Base-by-base conservation (phyloP, 768 basidiomycete genomes). In the Postia placenta region DNA sequence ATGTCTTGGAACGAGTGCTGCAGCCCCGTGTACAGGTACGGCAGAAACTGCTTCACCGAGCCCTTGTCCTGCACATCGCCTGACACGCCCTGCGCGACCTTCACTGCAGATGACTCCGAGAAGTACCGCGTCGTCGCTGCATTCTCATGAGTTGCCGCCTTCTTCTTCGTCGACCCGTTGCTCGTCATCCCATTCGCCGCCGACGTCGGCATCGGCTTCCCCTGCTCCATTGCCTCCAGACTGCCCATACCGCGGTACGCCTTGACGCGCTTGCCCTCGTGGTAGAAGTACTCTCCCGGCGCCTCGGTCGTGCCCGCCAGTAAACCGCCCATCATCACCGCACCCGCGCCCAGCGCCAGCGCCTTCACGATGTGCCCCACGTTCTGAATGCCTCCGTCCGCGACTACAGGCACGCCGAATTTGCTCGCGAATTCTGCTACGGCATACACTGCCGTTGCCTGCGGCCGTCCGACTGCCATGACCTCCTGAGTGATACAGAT, bases 401-500 rank as follows among this genome's bases (percentile, higher is more conserved):
- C 95, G 51, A 96, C 86, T 58, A 96, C 91, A 2, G 96, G 96
- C 0, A 99, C 85, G 24, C 95, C 96, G 65, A 99, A 98, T 62
- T 86, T 83, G 69, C 64, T 77, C 11, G 94, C 81, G 61, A 99
- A 97, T 70, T 99, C 93, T 23, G 94, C 81, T 11, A 98, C 95
- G 37, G 89, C 83, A 63, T 87, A 89, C n/a, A 98, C 92, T n/a
- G 95, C 95, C 0, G 93, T 93, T 2, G 94, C 96, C 67, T 99
- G 96, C 1, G 95, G 96, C 14, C 96, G 82, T 12, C 96, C 96
- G 45, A 98, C 95, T 9, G 96, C 96, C 90, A 97, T 98, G 60
- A 99, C 87, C 64, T 98, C 96, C 69, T 99, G 96, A 5, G 96
- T 99, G 70, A 99, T 99, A 66, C 96, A 99, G 63, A 99, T 99